A percentile compares a stretch with the other conserved stretches of the same genome.
Evolutionary conservation across 176 grass and related monocot genomes (phyloP).

Genomic region (Eleusine indica): DNA sequence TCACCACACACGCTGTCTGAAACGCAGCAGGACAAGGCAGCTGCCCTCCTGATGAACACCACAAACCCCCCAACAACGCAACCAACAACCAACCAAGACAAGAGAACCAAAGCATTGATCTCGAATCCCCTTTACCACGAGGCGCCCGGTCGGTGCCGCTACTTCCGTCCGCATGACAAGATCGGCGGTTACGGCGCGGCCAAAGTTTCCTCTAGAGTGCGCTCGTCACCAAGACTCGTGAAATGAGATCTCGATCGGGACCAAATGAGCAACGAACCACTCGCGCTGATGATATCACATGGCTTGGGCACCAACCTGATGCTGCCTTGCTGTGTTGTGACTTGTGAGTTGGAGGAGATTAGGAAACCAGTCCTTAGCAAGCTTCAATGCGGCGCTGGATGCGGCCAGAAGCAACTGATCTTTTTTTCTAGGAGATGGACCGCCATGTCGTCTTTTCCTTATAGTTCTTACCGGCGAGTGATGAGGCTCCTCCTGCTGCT

Average conservation of each 20-base stretch:
- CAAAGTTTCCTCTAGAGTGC: not conserved
- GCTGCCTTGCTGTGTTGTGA: not conserved
- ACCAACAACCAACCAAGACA: not conserved
- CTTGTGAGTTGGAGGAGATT: not conserved
- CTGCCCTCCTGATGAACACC: not conserved
- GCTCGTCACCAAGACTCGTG: not conserved
- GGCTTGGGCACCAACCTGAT: not conserved
- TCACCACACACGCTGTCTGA: not conserved
- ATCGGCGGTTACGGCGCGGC: not conserved
- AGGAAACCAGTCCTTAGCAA: not conserved
- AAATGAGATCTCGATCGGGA: not conserved
- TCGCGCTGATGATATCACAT: not conserved
- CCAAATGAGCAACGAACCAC: not conserved
- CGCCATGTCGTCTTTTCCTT: not conserved
- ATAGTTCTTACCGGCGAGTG: not conserved
- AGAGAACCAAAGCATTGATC: constrained; percentile 18
- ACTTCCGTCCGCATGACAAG: not conserved
- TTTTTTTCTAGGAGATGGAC: not conserved
- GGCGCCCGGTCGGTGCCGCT: not conserved
- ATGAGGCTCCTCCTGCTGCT: not conserved
- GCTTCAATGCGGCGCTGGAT: not conserved
- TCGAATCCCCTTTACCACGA: constrained; percentile 19
- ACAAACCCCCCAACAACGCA: not conserved
- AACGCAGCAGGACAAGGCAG: not conserved
- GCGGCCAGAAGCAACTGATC: constrained; percentile 17